Conservation (phyloP, 108 stramenopile species). For the Mayamaea pseudoterrestris region DNA sequence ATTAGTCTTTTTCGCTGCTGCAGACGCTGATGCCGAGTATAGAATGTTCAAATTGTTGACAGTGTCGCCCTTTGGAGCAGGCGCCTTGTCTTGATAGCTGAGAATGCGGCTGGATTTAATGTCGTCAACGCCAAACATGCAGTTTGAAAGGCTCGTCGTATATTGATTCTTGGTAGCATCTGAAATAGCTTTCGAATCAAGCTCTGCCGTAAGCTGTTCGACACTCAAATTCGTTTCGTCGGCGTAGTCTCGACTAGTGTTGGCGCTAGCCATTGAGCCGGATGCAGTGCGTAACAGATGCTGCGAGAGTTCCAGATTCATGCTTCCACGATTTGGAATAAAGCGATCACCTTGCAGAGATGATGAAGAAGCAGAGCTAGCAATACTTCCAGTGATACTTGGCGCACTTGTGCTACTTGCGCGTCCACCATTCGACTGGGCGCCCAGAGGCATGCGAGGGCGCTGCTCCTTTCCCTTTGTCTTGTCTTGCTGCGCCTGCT, state of each 20-base stretch:
- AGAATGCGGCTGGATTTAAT: slow-evolving; percentile 57
- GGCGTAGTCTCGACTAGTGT: slow-evolving; percentile 1
- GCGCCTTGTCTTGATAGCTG: slow-evolving; percentile 92
- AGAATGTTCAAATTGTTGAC: slow-evolving; percentile 91
- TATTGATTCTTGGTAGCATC: slow-evolving; percentile 78
- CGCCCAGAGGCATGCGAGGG: slow-evolving; percentile 6
- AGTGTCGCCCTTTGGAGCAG: slow-evolving; percentile 90
- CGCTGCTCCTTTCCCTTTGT: too few species aligned
- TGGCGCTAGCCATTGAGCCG: slow-evolving; percentile 49
- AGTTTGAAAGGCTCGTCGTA: slow-evolving; percentile 37
- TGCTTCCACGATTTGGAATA: slow-evolving; percentile 59
- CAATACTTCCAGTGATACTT: not conserved
- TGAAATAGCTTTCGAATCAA: slow-evolving; percentile 47
- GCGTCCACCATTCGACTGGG: slow-evolving; percentile 9
- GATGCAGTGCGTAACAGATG: slow-evolving; percentile 56
- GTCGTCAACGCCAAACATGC: slow-evolving; percentile 59
- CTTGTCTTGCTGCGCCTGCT: slow-evolving; percentile 18
- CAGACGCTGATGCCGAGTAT: slow-evolving; percentile 77
- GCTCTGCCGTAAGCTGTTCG: slow-evolving; percentile 4
- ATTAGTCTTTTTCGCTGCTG: slow-evolving; percentile 26
- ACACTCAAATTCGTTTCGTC: not conserved
- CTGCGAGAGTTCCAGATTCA: slow-evolving; percentile 61
- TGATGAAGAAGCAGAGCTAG: not conserved
- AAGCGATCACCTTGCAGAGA: slow-evolving; percentile 40
- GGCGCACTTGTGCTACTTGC: slow-evolving; percentile 10